phyloP scores from a whole-genome alignment of 495 filamentous ascomycete species.

The Neurospora discreta region DNA sequence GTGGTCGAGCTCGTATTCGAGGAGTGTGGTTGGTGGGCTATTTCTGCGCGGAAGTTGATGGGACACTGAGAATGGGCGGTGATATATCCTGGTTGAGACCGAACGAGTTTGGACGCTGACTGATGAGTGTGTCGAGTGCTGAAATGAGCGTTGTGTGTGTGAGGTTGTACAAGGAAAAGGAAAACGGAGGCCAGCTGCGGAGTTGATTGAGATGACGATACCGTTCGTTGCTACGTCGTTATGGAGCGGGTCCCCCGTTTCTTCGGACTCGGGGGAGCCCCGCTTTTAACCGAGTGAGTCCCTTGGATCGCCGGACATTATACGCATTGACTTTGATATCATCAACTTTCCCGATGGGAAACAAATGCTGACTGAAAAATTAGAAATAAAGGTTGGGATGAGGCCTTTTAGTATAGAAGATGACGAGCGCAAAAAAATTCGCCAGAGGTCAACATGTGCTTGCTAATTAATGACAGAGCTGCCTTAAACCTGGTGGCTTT shows the following conservation, averaged over 20 bases:
- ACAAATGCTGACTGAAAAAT: neutral
- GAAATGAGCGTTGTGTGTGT: neutral
- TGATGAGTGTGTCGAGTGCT: neutral
- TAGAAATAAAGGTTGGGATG: neutral
- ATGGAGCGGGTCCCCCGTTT: neutral
- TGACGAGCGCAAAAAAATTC: neutral
- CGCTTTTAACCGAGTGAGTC: neutral
- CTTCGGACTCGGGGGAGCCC: neutral
- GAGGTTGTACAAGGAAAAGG: neutral
- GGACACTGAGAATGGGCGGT: neutral
- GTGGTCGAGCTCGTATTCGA: neutral
- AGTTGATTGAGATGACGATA: neutral
- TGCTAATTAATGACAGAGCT: too few relatives aligned
- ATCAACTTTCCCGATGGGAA: neutral
- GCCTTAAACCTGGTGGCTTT: too few relatives aligned
- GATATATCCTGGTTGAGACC: neutral
- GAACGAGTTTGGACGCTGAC: neutral
- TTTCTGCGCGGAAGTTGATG: neutral
- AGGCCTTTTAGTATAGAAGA: too few relatives aligned
- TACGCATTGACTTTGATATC: neutral
- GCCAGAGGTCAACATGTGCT: neutral
- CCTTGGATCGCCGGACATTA: neutral
- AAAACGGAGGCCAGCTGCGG: neutral
- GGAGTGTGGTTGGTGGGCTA: neutral
- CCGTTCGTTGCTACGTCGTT: neutral